These are phyloP conservation scores for Mariannaea elegans DNA, from an alignment of 2,329 filamentous ascomycete species.

Conservation along the genomic window DNA sequence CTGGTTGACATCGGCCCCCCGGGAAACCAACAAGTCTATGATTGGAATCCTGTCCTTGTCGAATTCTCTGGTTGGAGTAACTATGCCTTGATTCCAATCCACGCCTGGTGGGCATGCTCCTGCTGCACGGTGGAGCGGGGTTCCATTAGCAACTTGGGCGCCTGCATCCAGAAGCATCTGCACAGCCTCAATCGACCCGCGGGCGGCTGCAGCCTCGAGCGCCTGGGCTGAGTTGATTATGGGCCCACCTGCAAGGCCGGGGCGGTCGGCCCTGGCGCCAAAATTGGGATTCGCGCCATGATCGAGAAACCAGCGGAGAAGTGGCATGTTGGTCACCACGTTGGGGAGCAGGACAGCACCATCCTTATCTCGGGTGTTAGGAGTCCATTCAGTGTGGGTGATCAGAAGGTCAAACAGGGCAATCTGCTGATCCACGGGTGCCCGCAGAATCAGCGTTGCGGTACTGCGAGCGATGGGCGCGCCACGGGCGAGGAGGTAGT, in stretches of 20 bases:
- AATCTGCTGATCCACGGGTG: conserved; percentile 9
- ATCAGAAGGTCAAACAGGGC: conserved; percentile 26
- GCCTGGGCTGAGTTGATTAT: conserved; percentile 19
- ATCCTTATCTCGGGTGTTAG: conserved; percentile 22
- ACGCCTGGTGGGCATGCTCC: conserved; percentile 7
- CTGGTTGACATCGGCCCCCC: conserved; percentile 27
- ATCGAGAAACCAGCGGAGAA: conserved; percentile 33
- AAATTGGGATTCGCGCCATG: conserved; percentile 32
- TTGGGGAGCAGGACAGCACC: conserved; percentile 24
- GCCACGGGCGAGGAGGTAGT: conserved; percentile 15
- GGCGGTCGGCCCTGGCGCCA: conserved; percentile 14
- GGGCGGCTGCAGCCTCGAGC: conserved; percentile 20
- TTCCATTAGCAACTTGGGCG: conserved; percentile 22
- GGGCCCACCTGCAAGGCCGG: conserved; percentile 20
- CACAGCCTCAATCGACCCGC: conserved; percentile 7
- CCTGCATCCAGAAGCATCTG: conserved; percentile 27
- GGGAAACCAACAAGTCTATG: conserved; percentile 24
- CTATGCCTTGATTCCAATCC: not conserved
- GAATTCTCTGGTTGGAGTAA: conserved; percentile 13
- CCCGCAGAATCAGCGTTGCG: conserved; percentile 1
- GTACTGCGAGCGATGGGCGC: conserved; percentile 25
- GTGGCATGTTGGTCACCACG: conserved; percentile 13
- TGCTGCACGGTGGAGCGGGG: conserved; percentile 30
- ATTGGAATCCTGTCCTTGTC: conserved; percentile 25
- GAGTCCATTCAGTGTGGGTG: conserved; percentile 20